Conservation (phyloP, 2,329 filamentous ascomycete genomes). For the Aspergillus sp. region DNA sequence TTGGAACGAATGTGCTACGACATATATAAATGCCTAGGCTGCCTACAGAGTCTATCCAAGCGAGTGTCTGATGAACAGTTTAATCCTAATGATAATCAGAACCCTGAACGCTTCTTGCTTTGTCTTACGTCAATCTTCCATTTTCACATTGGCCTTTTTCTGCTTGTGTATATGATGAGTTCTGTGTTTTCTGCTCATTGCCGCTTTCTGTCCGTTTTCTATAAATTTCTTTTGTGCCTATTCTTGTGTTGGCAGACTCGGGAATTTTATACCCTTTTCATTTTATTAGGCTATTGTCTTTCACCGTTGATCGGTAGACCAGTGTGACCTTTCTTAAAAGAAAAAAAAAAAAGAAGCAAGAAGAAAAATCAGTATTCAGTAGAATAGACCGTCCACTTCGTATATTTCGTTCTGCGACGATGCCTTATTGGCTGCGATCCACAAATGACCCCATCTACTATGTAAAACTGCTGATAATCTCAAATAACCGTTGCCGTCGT, state of each 20-base stretch:
- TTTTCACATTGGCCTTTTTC: slow-evolving; percentile 8
- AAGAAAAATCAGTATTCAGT: too few species aligned
- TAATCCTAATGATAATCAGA: slow-evolving; percentile 38
- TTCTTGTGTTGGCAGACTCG: not conserved
- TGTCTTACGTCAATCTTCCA: slow-evolving; percentile 8
- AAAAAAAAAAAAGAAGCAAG: too few species aligned
- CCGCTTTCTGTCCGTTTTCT: slow-evolving; percentile 6
- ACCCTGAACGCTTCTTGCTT: slow-evolving; percentile 5
- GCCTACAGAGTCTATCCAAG: slow-evolving; percentile 13
- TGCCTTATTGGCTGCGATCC: too few species aligned
- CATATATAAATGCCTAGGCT: slow-evolving; percentile 25
- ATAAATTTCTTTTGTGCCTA: slow-evolving; percentile 10
- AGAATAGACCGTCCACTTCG: too few species aligned
- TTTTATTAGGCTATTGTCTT: not conserved
- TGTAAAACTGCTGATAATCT: not conserved
- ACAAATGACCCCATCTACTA: not conserved
- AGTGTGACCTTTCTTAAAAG: not conserved
- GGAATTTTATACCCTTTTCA: slow-evolving; percentile 12
- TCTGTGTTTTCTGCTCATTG: not conserved
- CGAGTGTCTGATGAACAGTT: slow-evolving; percentile 12
- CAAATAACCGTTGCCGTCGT: not conserved
- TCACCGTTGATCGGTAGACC: not conserved
- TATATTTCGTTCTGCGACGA: too few species aligned
- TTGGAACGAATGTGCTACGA: slow-evolving; percentile 32
- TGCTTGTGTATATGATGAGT: not conserved